Percentiles rank a stretch among this genome's conserved stretches.
Evolutionary conservation across 768 basidiomycete species (phyloP).

Genomic region (Cystoderma amianthinum): DNA sequence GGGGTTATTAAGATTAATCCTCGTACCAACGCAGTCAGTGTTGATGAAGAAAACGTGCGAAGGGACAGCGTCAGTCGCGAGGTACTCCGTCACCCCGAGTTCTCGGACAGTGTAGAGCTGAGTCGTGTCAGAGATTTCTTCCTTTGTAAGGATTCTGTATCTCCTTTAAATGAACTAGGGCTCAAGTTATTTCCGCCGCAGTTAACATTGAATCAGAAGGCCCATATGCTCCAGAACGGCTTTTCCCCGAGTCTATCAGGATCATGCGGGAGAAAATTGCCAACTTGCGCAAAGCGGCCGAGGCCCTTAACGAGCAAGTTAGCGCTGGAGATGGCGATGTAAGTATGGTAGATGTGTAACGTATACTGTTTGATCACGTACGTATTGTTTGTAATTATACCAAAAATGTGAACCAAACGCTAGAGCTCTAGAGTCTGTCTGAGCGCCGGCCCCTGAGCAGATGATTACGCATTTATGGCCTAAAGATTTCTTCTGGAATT

Average conservation of each 20-base stretch:
- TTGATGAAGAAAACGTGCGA: slow-evolving; percentile 60
- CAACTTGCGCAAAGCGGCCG: slow-evolving; percentile 49
- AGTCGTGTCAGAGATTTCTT: slow-evolving; percentile 88
- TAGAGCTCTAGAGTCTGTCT: too few species aligned
- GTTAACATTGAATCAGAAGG: slow-evolving; percentile 92
- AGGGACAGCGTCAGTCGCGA: slow-evolving; percentile 90
- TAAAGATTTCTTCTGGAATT: too few species aligned
- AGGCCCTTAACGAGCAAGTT: slow-evolving; percentile 42
- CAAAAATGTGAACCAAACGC: too few species aligned
- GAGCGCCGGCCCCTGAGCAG: too few species aligned
- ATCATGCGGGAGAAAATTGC: slow-evolving; percentile 81
- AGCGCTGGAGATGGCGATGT: slow-evolving; percentile 33
- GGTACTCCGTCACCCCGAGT: slow-evolving; percentile 88
- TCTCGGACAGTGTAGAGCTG: slow-evolving; percentile 75
- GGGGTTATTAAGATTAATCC: slow-evolving; percentile 68
- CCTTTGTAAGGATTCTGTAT: slow-evolving; percentile 48
- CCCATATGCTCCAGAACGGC: slow-evolving; percentile 76
- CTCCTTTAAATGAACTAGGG: not conserved
- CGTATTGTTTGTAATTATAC: too few species aligned
- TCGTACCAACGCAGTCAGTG: slow-evolving; percentile 48
- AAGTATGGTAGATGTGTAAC: slow-evolving; percentile 39
- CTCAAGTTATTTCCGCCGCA: slow-evolving; percentile 21
- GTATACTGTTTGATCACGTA: too few species aligned
- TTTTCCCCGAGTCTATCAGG: slow-evolving; percentile 72
- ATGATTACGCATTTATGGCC: too few species aligned